phyloP scores from a whole-genome alignment of 306 rosid species.

The Prosopis cineraria region DNA sequence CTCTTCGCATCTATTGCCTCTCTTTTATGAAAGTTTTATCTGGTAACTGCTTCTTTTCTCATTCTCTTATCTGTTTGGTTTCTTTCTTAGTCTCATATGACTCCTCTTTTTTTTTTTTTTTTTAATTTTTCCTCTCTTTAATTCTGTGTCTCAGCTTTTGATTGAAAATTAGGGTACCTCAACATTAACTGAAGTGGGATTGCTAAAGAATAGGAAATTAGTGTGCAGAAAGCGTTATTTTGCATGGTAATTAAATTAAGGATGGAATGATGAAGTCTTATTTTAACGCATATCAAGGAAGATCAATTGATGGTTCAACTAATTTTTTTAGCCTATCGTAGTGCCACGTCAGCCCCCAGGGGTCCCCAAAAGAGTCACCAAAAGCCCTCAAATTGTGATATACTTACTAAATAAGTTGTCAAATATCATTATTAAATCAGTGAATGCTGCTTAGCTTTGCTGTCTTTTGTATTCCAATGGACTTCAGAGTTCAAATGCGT shows the following conservation, averaged over 20 bases:
- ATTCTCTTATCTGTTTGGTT: too few relatives aligned
- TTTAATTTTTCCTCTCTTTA: too few relatives aligned
- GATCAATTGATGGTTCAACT: not conserved
- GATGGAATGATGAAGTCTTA: not conserved
- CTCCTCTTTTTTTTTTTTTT: too few relatives aligned
- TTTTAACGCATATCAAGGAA: not conserved
- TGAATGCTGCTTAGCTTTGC: slow-evolving; percentile 22
- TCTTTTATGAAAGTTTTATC: too few relatives aligned
- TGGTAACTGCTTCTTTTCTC: too few relatives aligned
- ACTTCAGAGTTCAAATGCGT: not conserved
- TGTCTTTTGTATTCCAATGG: too few relatives aligned
- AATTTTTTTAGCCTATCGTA: not conserved
- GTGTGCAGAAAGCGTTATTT: not conserved
- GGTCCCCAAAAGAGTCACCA: not conserved
- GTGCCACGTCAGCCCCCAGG: not conserved
- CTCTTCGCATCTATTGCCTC: too few relatives aligned
- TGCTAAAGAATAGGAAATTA: not conserved
- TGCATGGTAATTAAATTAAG: not conserved
- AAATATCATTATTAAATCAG: slow-evolving; percentile 13
- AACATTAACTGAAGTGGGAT: not conserved
- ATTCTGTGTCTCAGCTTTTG: slow-evolving; percentile 22
- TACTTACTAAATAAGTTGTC: slow-evolving; percentile 9
- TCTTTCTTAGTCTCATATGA: too few relatives aligned
- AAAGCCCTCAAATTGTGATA: not conserved
- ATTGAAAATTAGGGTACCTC: not conserved